Evolutionary conservation across 1,139 yeast species (phyloP), one percentile per base, ranked within the genome.

Genomic region (Yueomyces sp.): DNA sequence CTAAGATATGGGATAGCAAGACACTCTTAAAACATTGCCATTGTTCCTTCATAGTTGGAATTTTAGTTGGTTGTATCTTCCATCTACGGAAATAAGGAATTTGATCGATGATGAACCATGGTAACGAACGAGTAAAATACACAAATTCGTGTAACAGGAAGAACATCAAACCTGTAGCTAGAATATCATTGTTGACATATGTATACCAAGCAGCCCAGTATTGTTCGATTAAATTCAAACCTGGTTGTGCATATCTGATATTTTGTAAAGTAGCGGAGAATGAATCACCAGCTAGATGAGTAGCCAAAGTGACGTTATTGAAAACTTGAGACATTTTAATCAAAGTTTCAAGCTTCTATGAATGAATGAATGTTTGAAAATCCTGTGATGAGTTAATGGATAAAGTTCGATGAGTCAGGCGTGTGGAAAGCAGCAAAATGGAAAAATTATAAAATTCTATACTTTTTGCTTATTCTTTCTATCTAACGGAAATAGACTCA

Each of bases 1-100:
- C 94, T 48, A 87, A 64, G 57, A 85, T 77, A 65, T 89, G 97
- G 30, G 91, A 82, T 39, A 79, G 72, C 45, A 89, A 66, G 33
- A 89, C 96, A 25, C 84, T 70, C 63, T 81, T 81, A 50, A 86
- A 72, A 63, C 97, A 89, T 64, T 83, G 85, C 86, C 93, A 79
- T 63, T 89, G 96, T 64, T 87, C 95, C 56, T 72, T 70, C 50
- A 75, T 72, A 39, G 81, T 68, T 27, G 95, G 95, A 41, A 81
- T 63, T 60, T 83, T 84, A 36, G 76, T 70, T 41, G 81, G 84
- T 64, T 85, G 95, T 51, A 85, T 77, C 66, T 85, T 85, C 69
- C 75, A 85, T 59, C 70, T 74, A 52, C 76, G 72, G 68, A 84
- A 83, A 59, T 70, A 81, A 35, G 89, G 84, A 42, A 81, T 75